phyloP scores from a whole-genome alignment of 352 stramenopile species.

The Globisporangium echinulatum region DNA sequence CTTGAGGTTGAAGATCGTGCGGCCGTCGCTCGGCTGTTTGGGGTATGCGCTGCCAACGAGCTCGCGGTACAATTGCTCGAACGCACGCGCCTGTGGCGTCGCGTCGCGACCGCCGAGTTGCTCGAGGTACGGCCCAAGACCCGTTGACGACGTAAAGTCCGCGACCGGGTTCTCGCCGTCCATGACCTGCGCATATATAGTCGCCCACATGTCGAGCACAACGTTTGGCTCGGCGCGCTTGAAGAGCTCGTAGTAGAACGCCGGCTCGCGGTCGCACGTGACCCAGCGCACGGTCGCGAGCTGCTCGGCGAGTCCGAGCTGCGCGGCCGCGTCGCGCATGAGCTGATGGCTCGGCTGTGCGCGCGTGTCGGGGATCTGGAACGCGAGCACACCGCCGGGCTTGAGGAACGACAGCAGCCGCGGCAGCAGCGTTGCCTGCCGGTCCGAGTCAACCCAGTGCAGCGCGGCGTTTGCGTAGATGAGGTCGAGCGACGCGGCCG shows the following conservation, averaged over 20 bases:
- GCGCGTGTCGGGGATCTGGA: slow-evolving; percentile 71
- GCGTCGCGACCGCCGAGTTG: slow-evolving; percentile 24
- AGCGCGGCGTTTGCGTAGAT: slow-evolving; percentile 72
- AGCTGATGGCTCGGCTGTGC: slow-evolving; percentile 49
- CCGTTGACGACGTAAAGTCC: slow-evolving; percentile 62
- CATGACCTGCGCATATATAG: slow-evolving; percentile 57
- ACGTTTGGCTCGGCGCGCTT: slow-evolving; percentile 12
- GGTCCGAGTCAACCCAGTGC: slow-evolving; percentile 56
- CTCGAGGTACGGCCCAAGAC: slow-evolving; percentile 52
- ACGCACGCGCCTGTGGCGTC: slow-evolving; percentile 18
- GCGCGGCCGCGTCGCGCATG: slow-evolving; percentile 40
- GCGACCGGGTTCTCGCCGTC: slow-evolving; percentile 58
- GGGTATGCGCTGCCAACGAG: slow-evolving; percentile 50
- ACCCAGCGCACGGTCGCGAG: slow-evolving; percentile 57
- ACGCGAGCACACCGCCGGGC: slow-evolving; percentile 55
- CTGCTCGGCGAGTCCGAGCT: slow-evolving; percentile 29
- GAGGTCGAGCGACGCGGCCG: slow-evolving; percentile 33
- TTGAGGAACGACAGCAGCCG: slow-evolving; percentile 54
- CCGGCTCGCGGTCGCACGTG: slow-evolving; percentile 52
- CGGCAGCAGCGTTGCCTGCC: slow-evolving; percentile 38
- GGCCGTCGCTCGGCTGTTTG: slow-evolving; percentile 37
- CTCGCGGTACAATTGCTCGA: slow-evolving; percentile 51
- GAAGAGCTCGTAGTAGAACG: slow-evolving; percentile 72
- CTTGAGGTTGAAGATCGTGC: slow-evolving; percentile 60
- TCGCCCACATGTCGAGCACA: slow-evolving; percentile 57